phyloP scores from a whole-genome alignment of 2,329 filamentous ascomycete species.

The Alternaria brassicicola region DNA sequence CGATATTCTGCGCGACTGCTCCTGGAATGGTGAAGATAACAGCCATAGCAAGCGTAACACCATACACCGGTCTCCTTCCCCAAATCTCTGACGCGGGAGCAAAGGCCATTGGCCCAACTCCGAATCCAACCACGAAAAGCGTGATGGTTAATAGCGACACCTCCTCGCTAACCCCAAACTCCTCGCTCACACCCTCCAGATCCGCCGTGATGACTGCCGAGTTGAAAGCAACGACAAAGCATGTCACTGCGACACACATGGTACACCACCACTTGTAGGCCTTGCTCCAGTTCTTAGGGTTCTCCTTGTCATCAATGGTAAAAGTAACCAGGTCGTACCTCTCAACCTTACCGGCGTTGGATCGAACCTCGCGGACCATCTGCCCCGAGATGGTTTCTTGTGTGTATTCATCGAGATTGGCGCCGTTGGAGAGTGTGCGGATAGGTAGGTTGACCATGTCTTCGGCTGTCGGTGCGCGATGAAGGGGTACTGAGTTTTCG shows the following conservation, averaged over 20 bases:
- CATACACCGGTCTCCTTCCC: slow-evolving; percentile 75
- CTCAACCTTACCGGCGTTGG: slow-evolving; percentile 60
- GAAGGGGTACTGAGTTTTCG: slow-evolving; percentile 16
- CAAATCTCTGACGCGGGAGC: slow-evolving; percentile 78
- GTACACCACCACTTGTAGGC: slow-evolving; percentile 78
- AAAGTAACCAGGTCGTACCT: slow-evolving; percentile 73
- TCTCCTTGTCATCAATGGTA: slow-evolving; percentile 71
- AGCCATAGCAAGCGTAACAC: slow-evolving; percentile 69
- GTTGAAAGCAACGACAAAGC: slow-evolving; percentile 56
- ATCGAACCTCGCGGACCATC: slow-evolving; percentile 62
- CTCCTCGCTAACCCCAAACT: slow-evolving; percentile 73
- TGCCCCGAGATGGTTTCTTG: slow-evolving; percentile 66
- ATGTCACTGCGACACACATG: slow-evolving; percentile 74
- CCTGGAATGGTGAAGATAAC: slow-evolving; percentile 82
- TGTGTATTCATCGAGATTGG: slow-evolving; percentile 67
- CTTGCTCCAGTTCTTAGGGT: slow-evolving; percentile 87
- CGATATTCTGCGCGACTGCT: slow-evolving; percentile 76
- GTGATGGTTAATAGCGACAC: slow-evolving; percentile 74
- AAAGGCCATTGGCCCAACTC: slow-evolving; percentile 79
- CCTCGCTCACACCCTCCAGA: slow-evolving; percentile 65
- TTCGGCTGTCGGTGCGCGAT: slow-evolving; percentile 35
- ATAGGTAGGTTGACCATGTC: slow-evolving; percentile 67
- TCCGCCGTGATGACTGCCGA: slow-evolving; percentile 81
- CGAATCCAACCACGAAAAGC: slow-evolving; percentile 82
- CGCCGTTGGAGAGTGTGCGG: slow-evolving; percentile 65